Evolutionary conservation across 2,329 filamentous ascomycete genomes (phyloP), one percentile per base, ranked within the genome.

Genomic region (Cladobotryum protrusum): DNA sequence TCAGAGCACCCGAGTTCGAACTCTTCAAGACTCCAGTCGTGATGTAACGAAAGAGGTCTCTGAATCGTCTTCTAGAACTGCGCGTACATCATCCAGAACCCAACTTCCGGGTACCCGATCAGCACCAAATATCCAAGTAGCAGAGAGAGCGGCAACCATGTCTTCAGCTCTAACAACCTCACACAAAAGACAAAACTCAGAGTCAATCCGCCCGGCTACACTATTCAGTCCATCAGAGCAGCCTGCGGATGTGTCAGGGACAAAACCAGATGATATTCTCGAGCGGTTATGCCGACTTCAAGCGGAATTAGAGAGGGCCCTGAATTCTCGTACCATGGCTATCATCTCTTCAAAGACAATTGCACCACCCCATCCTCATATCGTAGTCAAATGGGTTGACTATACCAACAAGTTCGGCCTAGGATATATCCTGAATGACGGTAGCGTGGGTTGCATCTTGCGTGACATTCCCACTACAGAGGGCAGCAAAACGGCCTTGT

Each of bases 371-470:
- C 66, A 85, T 63, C 77, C 85, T 62, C 69, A 83, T 62, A 79
- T 85, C 41, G 82, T 85, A 12, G 79, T 85, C 11, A 89, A 91
- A 63, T 93, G 88, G 88, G 88, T 93, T 6, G 88, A 93, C 64
- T 93, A 93, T 66, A 89, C 87, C 52, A 89, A 90, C 67, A 90
- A 90, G 64, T 89, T 90, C 64, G 88, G 88, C 12, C 76, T 93
- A 14, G 88, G 88, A 34, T 93, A 92, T 61, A 89, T 92, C 51
- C 72, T 93, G 48, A 88, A 88, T 54, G 86, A 92, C 56, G 87
- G 88, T 29, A 89, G 83, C 54, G 83, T 91, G 17, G 88, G 87
- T 14, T 90, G 86, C 56, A 80, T 85, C 44, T 70, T 83, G 45
- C 72, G 76, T 19, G 78, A 77, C 51, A 77, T 82, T 47, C 75